Conservation (phyloP, 768 basidiomycete genomes). For the Mycena rosella region DNA sequence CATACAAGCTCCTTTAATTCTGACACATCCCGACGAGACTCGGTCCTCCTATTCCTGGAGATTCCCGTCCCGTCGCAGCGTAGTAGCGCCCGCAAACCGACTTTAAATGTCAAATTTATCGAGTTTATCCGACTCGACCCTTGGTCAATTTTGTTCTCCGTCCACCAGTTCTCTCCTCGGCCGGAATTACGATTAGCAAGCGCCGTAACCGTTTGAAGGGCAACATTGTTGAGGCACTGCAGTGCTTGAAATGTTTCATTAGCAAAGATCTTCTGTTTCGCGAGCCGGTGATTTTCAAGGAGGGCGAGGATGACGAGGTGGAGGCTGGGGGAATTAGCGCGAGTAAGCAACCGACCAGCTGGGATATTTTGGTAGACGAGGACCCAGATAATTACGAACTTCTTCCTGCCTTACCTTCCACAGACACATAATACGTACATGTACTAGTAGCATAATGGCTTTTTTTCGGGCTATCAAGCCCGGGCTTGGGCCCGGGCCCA, state of each 20-base stretch:
- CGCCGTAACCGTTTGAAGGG: constrained; percentile 48
- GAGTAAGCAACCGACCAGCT: neutral
- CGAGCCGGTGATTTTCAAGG: constrained; percentile 29
- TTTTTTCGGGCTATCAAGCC: neutral
- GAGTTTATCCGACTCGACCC: constrained; percentile 43
- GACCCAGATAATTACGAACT: constrained; percentile 12
- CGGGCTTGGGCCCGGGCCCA: constrained; percentile 16
- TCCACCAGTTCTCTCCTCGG: constrained; percentile 55
- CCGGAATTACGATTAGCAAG: constrained; percentile 54
- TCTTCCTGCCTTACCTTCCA: constrained; percentile 12
- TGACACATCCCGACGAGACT: neutral
- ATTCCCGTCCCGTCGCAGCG: too few relatives aligned
- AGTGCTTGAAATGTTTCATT: constrained; percentile 45
- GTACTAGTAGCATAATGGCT: neutral
- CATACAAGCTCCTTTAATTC: too few relatives aligned
- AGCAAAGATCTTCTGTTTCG: constrained; percentile 43
- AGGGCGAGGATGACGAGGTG: constrained; percentile 12
- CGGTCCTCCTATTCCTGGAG: constrained; percentile 6
- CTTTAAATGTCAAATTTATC: neutral
- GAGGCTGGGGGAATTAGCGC: constrained; percentile 1
- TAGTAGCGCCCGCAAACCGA: neutral
- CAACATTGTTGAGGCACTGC: constrained; percentile 51
- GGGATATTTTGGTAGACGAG: too few relatives aligned
- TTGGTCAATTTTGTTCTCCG: constrained; percentile 48
- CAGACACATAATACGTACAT: constrained; percentile 4